phyloP scores from a whole-genome alignment of 2,329 filamentous ascomycete genomes.

The Huntiella savannae region DNA sequence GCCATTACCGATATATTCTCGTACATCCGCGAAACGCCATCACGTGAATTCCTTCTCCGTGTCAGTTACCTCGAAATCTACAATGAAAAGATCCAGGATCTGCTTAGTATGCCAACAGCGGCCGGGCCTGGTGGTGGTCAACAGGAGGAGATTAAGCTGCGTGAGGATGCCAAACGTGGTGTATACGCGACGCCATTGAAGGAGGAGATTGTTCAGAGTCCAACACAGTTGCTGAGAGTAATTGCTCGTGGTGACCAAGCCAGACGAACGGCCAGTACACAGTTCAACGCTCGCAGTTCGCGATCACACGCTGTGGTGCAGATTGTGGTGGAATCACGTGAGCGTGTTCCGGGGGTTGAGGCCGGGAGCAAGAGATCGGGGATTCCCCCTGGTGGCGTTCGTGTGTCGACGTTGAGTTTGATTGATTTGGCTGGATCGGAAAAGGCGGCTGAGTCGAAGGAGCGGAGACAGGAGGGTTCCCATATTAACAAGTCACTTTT shows the following conservation, averaged over 20 bases:
- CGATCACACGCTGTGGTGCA: conserved; percentile 97
- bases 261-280: conserved; percentile 76
- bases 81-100: conserved; percentile 91
- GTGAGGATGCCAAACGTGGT: conserved; percentile 88
- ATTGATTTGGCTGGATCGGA: conserved; percentile 96
- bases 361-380: conserved; percentile 47
- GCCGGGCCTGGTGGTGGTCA: conserved; percentile 32
- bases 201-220: conserved; percentile 96
- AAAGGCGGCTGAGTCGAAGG: conserved; percentile 86
- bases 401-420: conserved; percentile 83
- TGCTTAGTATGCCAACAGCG: conserved; percentile 56
- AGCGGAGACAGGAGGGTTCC: conserved; percentile 79
- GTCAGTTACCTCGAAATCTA: conserved; percentile 99
- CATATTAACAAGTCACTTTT: conserved; percentile 98
- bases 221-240: conserved; percentile 81
- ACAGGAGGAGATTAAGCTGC: conserved; percentile 82
- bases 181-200: conserved; percentile 93
- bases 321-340: conserved; percentile 92
- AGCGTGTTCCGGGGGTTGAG: conserved; percentile 46
- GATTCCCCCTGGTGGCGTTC: conserved; percentile 67
- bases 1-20: conserved; percentile 99
- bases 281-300: conserved; percentile 92
- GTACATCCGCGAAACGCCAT: conserved; percentile 91
- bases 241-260: conserved; percentile 89
- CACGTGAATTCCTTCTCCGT: conserved; percentile 78